phyloP scores from a whole-genome alignment of 495 filamentous ascomycete genomes.

The Cercophora scortea region DNA sequence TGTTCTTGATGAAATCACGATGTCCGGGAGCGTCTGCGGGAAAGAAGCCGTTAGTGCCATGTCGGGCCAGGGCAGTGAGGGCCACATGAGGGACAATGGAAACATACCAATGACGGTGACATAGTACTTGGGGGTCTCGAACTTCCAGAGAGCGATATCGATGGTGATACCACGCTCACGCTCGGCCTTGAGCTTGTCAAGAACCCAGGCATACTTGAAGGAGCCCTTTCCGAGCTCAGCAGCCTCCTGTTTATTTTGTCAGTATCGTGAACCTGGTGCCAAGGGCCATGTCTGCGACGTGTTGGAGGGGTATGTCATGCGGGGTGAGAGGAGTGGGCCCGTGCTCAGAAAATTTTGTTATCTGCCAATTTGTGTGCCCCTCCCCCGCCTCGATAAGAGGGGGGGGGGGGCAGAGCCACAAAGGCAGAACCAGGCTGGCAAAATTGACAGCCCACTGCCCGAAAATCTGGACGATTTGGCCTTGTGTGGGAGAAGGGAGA shows the following conservation, averaged over 20 bases:
- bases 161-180: conserved; percentile 99
- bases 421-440: conserved; percentile 11
- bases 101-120: conserved; percentile 94
- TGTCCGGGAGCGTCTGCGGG: conserved; percentile 88
- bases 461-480: conserved; percentile 5
- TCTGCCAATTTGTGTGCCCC: conserved; percentile 22
- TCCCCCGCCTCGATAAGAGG: conserved; percentile 23
- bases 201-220: conserved; percentile 99
- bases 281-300: background rate
- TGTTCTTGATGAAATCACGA: conserved; percentile 99
- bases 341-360: conserved; percentile 19
- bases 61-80: background rate
- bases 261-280: conserved; percentile 10
- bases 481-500: background rate
- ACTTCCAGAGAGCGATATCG: conserved; percentile 99
- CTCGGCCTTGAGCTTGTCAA: conserved; percentile 99
- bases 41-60: conserved; percentile 3
- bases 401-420: conserved; percentile 11
- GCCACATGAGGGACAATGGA: background rate
- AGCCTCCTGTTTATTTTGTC: conserved; percentile 65
- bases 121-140: conserved; percentile 98
- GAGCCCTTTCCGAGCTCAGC: conserved; percentile 99
- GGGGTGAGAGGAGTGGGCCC: conserved; percentile 17
- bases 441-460: conserved; percentile 5
- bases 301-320: conserved; percentile 1